phyloP scores from a whole-genome alignment of 768 basidiomycete genomes.

The Mycena amicta region DNA sequence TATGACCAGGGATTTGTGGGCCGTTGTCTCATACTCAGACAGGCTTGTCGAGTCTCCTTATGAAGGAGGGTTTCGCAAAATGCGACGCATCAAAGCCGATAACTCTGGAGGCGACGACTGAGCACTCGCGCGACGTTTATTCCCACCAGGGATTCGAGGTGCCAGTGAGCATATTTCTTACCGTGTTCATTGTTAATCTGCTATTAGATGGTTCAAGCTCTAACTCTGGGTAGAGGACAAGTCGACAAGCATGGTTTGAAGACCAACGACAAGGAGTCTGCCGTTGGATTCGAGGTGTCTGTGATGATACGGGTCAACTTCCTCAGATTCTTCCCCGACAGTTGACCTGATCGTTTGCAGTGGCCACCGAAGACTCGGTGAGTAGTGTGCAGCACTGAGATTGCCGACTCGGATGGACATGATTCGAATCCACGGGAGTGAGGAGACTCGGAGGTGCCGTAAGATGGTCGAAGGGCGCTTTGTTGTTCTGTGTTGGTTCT shows the following conservation, averaged over 20 bases:
- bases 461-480: no score
- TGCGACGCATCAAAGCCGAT: conserved; percentile 3
- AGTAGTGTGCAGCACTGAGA: no score
- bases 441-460: no score
- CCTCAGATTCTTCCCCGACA: no score
- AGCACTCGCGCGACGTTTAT: conserved; percentile 7
- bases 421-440: no score
- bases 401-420: no score
- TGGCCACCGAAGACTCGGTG: no score
- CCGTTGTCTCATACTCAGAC: neutral
- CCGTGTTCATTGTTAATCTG: neutral
- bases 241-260: neutral
- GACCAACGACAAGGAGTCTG: neutral
- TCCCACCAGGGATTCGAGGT: neutral
- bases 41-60: conserved; percentile 7
- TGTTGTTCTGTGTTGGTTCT: no score
- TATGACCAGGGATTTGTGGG: neutral
- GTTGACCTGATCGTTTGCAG: no score
- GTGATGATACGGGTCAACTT: conserved; percentile 1
- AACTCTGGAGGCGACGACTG: conserved; percentile 10
- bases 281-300: neutral
- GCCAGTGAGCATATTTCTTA: neutral
- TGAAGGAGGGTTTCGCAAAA: conserved; percentile 1
- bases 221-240: neutral
- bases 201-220: neutral